These are phyloP conservation scores for Bertia moriformis DNA, from an alignment of 2,329 filamentous ascomycete species.

Conservation along the genomic window DNA sequence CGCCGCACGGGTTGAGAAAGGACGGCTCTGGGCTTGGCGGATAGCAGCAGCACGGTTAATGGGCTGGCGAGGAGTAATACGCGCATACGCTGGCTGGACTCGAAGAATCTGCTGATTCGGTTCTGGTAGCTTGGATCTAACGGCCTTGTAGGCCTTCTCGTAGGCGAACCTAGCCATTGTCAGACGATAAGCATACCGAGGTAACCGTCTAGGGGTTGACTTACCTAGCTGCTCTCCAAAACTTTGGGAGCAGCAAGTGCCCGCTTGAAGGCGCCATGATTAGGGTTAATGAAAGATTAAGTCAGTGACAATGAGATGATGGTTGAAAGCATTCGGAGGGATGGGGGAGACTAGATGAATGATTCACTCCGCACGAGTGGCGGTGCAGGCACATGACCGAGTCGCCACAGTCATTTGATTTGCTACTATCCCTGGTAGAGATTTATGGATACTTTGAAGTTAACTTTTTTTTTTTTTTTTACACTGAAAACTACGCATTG, in stretches of 20 bases:
- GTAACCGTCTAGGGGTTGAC: conserved; percentile 11
- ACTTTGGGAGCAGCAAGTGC: conserved; percentile 30
- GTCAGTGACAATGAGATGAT: background rate
- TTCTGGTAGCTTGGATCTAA: conserved; percentile 24
- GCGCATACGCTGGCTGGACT: background rate
- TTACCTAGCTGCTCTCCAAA: conserved; percentile 29
- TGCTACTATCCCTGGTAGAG: too few species aligned
- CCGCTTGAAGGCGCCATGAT: conserved; percentile 29
- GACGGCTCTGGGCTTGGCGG: background rate
- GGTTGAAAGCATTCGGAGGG: conserved; percentile 1
- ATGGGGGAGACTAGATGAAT: conserved; percentile 6
- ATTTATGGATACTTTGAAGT: too few species aligned
- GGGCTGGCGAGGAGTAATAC: background rate
- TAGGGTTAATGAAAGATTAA: conserved; percentile 2
- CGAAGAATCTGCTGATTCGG: conserved; percentile 5
- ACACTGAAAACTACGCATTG: too few species aligned
- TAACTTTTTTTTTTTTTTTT: too few species aligned
- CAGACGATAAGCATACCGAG: background rate
- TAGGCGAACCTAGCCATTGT: conserved; percentile 23
- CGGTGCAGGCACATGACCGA: conserved; percentile 8
- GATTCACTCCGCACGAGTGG: conserved; percentile 4
- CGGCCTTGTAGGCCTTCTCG: conserved; percentile 24
- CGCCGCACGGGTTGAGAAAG: background rate
- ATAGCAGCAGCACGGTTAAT: background rate
- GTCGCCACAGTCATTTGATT: too few species aligned